Percentiles rank a stretch among this genome's conserved stretches.
Evolutionary conservation across 805 yeast species (phyloP).

Genomic region (Zygotorulaspora chibaensis): DNA sequence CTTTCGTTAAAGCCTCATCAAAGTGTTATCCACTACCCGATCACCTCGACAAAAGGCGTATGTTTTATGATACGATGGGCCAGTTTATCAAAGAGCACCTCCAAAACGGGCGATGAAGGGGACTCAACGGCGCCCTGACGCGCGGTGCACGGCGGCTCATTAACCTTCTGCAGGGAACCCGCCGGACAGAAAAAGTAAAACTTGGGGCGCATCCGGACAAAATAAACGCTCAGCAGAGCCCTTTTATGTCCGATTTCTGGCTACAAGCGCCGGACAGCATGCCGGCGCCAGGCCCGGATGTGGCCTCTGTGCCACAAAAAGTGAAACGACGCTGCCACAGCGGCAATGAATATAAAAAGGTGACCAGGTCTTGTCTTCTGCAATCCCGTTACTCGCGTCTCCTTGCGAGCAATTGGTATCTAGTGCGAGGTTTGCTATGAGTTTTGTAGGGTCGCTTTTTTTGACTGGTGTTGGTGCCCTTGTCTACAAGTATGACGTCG

Average conservation of each 20-base stretch:
- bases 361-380: too few relatives aligned
- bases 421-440: constrained; percentile 18
- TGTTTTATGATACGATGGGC: not conserved
- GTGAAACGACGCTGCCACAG: too few relatives aligned
- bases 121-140: not conserved
- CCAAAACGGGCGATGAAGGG: not conserved
- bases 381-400: not conserved
- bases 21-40: not conserved
- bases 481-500: constrained; percentile 25
- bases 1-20: too few relatives aligned
- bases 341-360: not conserved
- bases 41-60: not conserved
- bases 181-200: not conserved
- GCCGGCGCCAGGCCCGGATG: too few relatives aligned
- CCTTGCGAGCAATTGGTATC: not conserved
- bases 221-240: not conserved
- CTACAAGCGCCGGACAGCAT: too few relatives aligned
- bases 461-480: constrained; percentile 31
- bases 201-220: not conserved
- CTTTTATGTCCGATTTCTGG: too few relatives aligned
- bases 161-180: not conserved
- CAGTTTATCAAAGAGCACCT: not conserved
- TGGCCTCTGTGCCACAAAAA: too few relatives aligned
- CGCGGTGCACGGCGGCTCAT: not conserved
- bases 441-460: constrained; percentile 30